These are phyloP conservation scores for Psilocybe tampanensis DNA, from an alignment of 768 basidiomycete genomes.

Conservation along the genomic window DNA sequence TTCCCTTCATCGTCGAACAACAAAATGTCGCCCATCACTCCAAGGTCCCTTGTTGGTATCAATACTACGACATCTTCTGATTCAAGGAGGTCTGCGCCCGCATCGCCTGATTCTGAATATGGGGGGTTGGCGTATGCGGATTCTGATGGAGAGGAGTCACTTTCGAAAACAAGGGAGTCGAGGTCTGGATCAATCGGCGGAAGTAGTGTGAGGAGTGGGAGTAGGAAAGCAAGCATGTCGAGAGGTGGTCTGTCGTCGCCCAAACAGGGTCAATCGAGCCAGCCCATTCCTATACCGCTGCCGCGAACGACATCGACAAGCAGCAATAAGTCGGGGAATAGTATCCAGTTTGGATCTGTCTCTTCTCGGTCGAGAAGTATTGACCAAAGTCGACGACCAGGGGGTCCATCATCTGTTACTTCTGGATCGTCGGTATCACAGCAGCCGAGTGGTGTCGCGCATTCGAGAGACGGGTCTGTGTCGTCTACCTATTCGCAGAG, in stretches of 20 bases:
- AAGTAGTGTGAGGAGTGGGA: background rate
- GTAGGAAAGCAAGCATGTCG: background rate
- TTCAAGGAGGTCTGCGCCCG: slow-evolving; percentile 5
- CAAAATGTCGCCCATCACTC: slow-evolving; percentile 7
- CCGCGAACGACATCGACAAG: slow-evolving; percentile 3
- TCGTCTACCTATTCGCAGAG: slow-evolving; percentile 21
- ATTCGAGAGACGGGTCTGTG: slow-evolving; percentile 21
- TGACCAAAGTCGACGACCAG: slow-evolving; percentile 7
- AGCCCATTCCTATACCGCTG: slow-evolving; percentile 11
- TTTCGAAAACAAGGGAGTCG: background rate
- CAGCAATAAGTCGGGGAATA: background rate
- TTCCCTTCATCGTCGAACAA: slow-evolving; percentile 16
- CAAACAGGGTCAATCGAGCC: background rate
- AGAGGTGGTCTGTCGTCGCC: background rate
- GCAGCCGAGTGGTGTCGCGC: background rate
- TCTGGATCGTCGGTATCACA: background rate
- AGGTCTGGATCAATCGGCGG: background rate
- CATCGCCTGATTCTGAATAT: slow-evolving; percentile 40
- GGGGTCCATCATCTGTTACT: background rate
- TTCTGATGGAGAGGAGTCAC: slow-evolving; percentile 27
- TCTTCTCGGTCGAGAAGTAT: slow-evolving; percentile 11
- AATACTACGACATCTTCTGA: slow-evolving; percentile 28
- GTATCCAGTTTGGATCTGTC: slow-evolving; percentile 7
- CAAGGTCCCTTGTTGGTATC: background rate
- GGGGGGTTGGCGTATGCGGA: slow-evolving; percentile 56